phyloP scores from a whole-genome alignment of 2,329 filamentous ascomycete genomes.

The Eutypa lata region DNA sequence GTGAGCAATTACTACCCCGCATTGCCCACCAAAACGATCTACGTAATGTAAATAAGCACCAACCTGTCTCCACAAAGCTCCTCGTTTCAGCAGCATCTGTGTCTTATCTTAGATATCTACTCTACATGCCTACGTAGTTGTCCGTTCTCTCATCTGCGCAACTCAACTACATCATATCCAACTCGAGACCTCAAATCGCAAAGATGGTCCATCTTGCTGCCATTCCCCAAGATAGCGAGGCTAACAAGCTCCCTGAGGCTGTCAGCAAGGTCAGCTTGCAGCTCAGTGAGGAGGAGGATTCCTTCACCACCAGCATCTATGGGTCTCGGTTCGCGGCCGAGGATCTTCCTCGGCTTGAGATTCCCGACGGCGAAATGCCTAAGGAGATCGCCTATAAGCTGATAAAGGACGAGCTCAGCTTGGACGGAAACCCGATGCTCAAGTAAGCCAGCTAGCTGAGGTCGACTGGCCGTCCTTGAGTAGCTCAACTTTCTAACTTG shows the following conservation, averaged over 20 bases:
- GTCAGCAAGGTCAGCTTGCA: slow-evolving; percentile 44
- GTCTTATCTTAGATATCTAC: background rate
- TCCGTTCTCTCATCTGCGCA: background rate
- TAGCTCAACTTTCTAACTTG: background rate
- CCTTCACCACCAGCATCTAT: slow-evolving; percentile 78
- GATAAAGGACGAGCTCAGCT: slow-evolving; percentile 91
- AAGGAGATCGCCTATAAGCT: slow-evolving; percentile 89
- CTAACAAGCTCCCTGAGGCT: slow-evolving; percentile 29
- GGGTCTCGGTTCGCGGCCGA: slow-evolving; percentile 78
- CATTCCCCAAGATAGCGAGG: slow-evolving; percentile 32
- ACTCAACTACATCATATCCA: background rate
- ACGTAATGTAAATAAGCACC: too few relatives aligned
- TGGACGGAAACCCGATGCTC: slow-evolving; percentile 88
- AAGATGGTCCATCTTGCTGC: slow-evolving; percentile 52
- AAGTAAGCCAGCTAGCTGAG: slow-evolving; percentile 53
- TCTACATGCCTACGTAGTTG: background rate
- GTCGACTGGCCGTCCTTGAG: background rate
- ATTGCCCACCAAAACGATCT: too few relatives aligned
- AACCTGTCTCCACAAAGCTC: background rate
- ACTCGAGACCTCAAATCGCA: background rate
- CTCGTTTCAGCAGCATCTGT: background rate
- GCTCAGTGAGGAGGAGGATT: slow-evolving; percentile 50
- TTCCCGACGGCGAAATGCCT: slow-evolving; percentile 90
- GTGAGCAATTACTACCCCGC: too few relatives aligned
- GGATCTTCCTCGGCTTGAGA: slow-evolving; percentile 78